Evolutionary conservation across 2,329 filamentous ascomycete genomes (phyloP), one percentile per base, ranked within the genome.

Genomic region (Ophiostoma piceae): DNA sequence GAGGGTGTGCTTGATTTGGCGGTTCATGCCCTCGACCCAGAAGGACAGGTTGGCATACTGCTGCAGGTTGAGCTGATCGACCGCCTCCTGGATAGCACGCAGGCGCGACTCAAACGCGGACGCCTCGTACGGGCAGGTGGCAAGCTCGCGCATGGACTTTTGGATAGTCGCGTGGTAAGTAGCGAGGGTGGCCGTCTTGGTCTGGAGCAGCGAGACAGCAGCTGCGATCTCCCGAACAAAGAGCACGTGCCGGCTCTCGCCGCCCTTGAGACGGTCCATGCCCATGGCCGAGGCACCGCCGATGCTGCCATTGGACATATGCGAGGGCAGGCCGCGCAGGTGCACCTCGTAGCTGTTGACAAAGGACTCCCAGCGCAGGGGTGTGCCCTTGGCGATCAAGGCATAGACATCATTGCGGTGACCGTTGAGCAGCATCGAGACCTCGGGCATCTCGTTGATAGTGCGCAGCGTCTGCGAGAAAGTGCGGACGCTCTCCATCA

Each of bases 401-500:
- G 83, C 82, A 76, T 97, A 94, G 0, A 95, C 92, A 72, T 97
- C 92, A 74, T 96, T 97, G 74, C 93, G 88, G 77, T 98, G 96
- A 32, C 94, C 93, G 76, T 92, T 93, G 32, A 99, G 84, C 29
- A 99, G 83, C 67, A 96, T 89, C 0, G 93, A 88, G 71, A 97
- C 93, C 74, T 94, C 91, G 12, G 89, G 87, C 92, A 99, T 94
- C 69, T 90, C 87, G 22, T 88, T 84, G 71, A 99, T 96, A 67
- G 91, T 88, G 39, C 92, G 89, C 74, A 90, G 90, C 0, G 93
- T 97, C 79, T 98, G 94, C 1, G 92, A 87, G 73, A 96, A 90
- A 0, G 93, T 98, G 71, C 94, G 88, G n/a, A 98, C 92, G 76
- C 93, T 98, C 80, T 99, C 95, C 93, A 99, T 99, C 74, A 99